Base-by-base conservation (phyloP, 768 basidiomycete genomes). In the Bullera alba region DNA sequence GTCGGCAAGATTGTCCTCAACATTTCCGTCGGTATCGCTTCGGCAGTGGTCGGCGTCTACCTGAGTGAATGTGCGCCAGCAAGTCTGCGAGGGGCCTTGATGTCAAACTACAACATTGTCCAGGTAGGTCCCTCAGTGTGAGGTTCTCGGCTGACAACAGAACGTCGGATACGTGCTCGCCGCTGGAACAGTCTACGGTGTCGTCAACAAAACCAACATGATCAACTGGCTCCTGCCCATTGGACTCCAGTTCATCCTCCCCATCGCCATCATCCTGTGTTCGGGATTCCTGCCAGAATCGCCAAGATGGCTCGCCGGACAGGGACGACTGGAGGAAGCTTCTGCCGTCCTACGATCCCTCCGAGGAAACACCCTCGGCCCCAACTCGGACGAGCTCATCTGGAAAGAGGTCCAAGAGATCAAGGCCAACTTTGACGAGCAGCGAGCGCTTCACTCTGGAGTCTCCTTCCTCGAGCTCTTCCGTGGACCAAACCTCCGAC, bases 1-100 rank as follows among this genome's bases (percentile, higher is more conserved):
- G 51, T 38, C 3, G 50, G 56, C 14, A 52, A 52, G 41, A 44
- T 52, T 37, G 43, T 57, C 22, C 30, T 52, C 47, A 50, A 52
- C 32, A 26, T 35, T 8, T 46, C 49, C 5, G 42, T 51, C 41
- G 54, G 54, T 19, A 51, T 56, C 17, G 54, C 50, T 28, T 47
- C 54, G 2, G 46, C 50, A 2, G 54, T 51, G 15, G 39, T 39
- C 21, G 45, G 45, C 37, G 37, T 47, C 7, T 56, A 56, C 32
- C 54, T 38, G 17, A 22, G 42, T 22, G 54, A 56, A 44, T 56
- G 50, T 32, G 44, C 54, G 12, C 54, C 54, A 5, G 32, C 42
- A 17, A 45, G 45, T 16, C 25, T 56, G 21, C 44, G 54, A 41
- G 54, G 54, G 21, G 35, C 50, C 23, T 30, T 51, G 47, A 48